phyloP scores from a whole-genome alignment of 345 rosid species.

The Erodium maritimum region DNA sequence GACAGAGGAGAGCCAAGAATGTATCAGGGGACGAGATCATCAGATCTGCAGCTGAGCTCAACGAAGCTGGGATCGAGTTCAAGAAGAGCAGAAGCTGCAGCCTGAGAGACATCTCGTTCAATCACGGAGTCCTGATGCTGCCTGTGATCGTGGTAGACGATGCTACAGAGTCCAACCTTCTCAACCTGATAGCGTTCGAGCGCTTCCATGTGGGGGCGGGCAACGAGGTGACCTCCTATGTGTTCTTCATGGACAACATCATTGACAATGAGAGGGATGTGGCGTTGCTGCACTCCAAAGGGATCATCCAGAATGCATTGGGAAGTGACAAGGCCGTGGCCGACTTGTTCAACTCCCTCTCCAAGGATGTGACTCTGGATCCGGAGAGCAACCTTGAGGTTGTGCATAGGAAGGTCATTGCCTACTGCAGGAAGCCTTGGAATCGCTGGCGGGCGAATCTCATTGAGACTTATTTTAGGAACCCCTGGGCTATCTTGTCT shows the following conservation, averaged over 20 bases:
- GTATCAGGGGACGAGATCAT: conserved; percentile 11
- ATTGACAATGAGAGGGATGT: conserved; percentile 35
- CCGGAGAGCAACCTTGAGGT: conserved; percentile 15
- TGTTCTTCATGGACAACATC: conserved; percentile 38
- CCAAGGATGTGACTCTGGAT: conserved; percentile 27
- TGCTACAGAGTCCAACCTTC: conserved; percentile 10
- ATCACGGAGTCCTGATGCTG: conserved; percentile 5
- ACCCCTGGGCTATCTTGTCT: conserved; percentile 37
- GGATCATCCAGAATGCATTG: conserved; percentile 33
- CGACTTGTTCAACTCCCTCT: conserved; percentile 30
- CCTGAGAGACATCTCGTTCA: conserved; percentile 12
- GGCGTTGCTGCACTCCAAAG: conserved; percentile 22
- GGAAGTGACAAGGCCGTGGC: conserved; percentile 43
- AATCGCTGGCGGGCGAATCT: conserved; percentile 38
- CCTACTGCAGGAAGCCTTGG: conserved; percentile 24
- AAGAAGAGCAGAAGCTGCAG: not conserved
- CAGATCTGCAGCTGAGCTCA: conserved; percentile 19
- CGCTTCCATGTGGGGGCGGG: conserved; percentile 25
- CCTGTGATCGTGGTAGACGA: conserved; percentile 4
- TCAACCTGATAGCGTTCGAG: conserved; percentile 17
- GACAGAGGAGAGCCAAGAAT: not conserved
- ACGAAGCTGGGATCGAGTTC: conserved; percentile 3
- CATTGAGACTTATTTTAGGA: conserved; percentile 33
- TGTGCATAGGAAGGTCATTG: conserved; percentile 22
- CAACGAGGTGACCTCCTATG: conserved; percentile 27